phyloP scores from a whole-genome alignment of 148 eudicot species.

The Oxyria digyna region DNA sequence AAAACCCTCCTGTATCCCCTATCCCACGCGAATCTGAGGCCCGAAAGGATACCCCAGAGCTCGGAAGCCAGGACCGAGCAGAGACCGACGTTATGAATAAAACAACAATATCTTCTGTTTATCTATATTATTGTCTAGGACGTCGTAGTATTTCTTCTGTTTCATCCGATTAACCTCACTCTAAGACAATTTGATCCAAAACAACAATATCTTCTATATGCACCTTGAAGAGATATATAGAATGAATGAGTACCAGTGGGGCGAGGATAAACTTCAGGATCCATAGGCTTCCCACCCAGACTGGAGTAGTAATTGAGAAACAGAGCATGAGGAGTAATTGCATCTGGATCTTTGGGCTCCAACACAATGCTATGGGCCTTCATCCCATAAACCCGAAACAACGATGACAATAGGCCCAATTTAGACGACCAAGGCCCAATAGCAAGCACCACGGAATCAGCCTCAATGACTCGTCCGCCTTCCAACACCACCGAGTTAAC shows the following conservation, averaged over 20 bases:
- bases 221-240: too few relatives aligned
- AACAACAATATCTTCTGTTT: too few relatives aligned
- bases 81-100: too few relatives aligned
- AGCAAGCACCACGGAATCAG: slow-evolving; percentile 69
- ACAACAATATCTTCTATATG: too few relatives aligned
- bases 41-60: too few relatives aligned
- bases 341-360: slow-evolving; percentile 49
- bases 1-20: too few relatives aligned
- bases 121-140: too few relatives aligned
- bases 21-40: too few relatives aligned
- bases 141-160: too few relatives aligned
- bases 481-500: slow-evolving; percentile 40
- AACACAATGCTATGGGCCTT: slow-evolving; percentile 79
- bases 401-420: slow-evolving; percentile 26
- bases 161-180: too few relatives aligned
- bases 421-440: slow-evolving; percentile 80
- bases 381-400: slow-evolving; percentile 65
- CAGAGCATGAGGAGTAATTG: slow-evolving; percentile 56
- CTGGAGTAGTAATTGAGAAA: slow-evolving; percentile 49
- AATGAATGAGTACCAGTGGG: slow-evolving; percentile 59
- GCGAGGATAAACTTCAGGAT: slow-evolving; percentile 84
- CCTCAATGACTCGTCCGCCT: slow-evolving; percentile 39
- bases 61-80: too few relatives aligned
- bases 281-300: slow-evolving; percentile 48
- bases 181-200: too few relatives aligned